Evolutionary conservation across 2,329 filamentous ascomycete genomes (phyloP), one percentile per base, ranked within the genome.

Genomic region (Xylaria sp.): DNA sequence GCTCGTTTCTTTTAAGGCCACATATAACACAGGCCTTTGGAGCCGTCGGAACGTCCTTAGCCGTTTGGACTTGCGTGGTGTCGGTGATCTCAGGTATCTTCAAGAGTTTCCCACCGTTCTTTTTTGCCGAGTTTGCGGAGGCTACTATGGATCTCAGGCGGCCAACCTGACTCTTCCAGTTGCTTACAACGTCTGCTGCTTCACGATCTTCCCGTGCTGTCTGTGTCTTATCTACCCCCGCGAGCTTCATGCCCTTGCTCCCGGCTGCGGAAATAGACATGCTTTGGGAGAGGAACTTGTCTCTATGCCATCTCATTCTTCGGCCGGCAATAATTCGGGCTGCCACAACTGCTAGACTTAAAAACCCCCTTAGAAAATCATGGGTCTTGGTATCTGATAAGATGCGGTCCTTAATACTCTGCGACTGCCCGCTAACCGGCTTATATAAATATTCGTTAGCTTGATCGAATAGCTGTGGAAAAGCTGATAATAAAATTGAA

Each of bases 191-290:
- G 76, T 97, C 94, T 7, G 91, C 88, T 0, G 90, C 92, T 80
- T 97, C 94, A 72, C 94, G 88, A 71, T 97, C 92, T 81, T 98
- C 95, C 66, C 93, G 91, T 27, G 88, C 85, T n/a, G 88, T 85
- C 79, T 98, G 94, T 3, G 89, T 87, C 80, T 92, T 95, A 80
- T 97, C 94, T 48, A 98, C 84, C 12, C 93, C 92, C 0, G 91
- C 88, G 21, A 98, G 87, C 80, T 98, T 98, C 95, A 98, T 98
- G 3, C 95, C 90, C 74, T 92, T 93, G 61, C 89, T 88, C 2
- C 90, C 90, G 2, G 90, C 87, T 17, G 89, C 89, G 0, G 93
- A 93, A 69, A 98, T 97, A 65, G 92, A 90, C 92, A 97, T 97
- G 76, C 91, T 90, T 79, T 97, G 93, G 1, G 92, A 88, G 12